Evolutionary conservation across 2,329 filamentous ascomycete species (phyloP), one percentile per base, ranked within the genome.

Genomic region (Tolypocladium sp.): DNA sequence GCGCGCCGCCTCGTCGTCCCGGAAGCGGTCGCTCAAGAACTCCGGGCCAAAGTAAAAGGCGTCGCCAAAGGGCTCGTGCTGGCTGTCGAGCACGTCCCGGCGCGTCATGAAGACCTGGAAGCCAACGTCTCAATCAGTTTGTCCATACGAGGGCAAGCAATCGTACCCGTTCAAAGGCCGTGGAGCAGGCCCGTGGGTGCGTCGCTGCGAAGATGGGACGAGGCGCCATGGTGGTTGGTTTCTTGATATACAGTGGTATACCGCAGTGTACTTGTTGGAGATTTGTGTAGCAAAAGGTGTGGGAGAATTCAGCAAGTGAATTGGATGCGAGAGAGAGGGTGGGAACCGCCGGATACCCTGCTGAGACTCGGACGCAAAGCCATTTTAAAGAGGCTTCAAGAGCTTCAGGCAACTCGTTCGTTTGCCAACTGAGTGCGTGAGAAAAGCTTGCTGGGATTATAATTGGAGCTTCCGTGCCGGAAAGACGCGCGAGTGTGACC

Each of bases 1-100:
- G 60, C 86, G 79, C 40, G 75, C 73, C 46, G 75, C 74, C 57
- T 74, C 74, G 64, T 96, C 90, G 52, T 88, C 72, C 69, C 87
- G 87, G 71, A 91, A 99, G 67, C 94, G 85, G 57, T 83, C 78
- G 68, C 89, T 87, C 66, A 97, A 81, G 66, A 91, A 84, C 77
- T 99, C 94, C 8, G 93, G 92, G 57, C 94, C 93, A 70, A 89
- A 97, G 78, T 97, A 97, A 72, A 93, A 97, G 62, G 92, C 90
- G 76, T 97, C 94, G 58, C 93, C 93, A 75, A 97, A 97, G 6
- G 94, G 94, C 77, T 99, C 94, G 74, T 97, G 94, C 67, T 94
- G 81, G 71, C 91, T 96, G 68, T 88, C 81, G 61, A 97, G 82
- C 58, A 82, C 86, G 69, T 96, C 88, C 66, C 84, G 84, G 66